Evolutionary conservation across 805 yeast species (phyloP), one percentile per base, ranked within the genome.

Genomic region (Geotrichum ghanense): DNA sequence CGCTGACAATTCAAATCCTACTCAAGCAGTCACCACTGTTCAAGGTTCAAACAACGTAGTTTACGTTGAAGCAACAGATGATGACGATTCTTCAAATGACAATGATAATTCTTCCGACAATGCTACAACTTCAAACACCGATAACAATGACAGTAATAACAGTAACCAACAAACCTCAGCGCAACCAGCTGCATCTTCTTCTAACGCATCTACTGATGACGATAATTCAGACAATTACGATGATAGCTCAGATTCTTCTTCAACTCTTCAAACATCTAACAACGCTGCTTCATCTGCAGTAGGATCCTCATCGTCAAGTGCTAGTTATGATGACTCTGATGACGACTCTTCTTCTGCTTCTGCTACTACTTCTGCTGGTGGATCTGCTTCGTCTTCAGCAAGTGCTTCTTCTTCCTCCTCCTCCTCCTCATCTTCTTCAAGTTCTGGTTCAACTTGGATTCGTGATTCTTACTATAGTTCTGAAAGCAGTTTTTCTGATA

Each of bases 391-490:
- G 10, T 42, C 61, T 5, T 23, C 52, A 7, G 10, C 60, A 3
- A 31, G 61, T 7, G 46, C 68, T 12, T 46, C 65, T 2, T 46
- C 64, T 16, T 42, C 60, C 37, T 40, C 66, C 21, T 41, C 74
- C 23, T 34, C 69, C 20, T 41, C 67, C 21, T 48, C 73, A 7
- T 50, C 72, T 35, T 51, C 72, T 22, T 50, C 70, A 22, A 51
- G 70, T 22, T 60, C 68, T 35, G 56, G 72, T 25, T 60, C 73
- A 39, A 77, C 77, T 59, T 90, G 96, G 95, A 59, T 67, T 42
- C 81, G 95, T 75, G 65, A 66, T 48, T 76, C 95, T 10, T 83
- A 81, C 74, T 90, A 75, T 73, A 65, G 67, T 54, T 59, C 73
- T n/a, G 67, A 72, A 19, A 79, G 89, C 51, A 89, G 89, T 53